phyloP scores from a whole-genome alignment of 2,329 filamentous ascomycete species.

The Botryotinia narcissicola region DNA sequence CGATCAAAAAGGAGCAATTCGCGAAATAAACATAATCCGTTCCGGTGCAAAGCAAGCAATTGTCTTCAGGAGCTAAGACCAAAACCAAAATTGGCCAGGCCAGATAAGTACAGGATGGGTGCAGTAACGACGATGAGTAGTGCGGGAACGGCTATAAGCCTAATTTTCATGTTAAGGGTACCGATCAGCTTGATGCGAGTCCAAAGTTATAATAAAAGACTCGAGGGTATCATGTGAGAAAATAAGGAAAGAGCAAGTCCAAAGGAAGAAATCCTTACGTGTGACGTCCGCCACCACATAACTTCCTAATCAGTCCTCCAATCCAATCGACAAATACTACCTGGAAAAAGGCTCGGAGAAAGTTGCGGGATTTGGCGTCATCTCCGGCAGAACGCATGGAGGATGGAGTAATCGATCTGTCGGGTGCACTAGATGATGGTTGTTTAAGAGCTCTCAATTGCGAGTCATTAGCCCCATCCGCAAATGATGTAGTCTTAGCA shows the following conservation, averaged over 20 bases:
- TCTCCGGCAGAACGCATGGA: conserved; percentile 33
- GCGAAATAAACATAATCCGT: conserved; percentile 58
- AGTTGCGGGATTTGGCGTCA: conserved; percentile 31
- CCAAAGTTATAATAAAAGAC: conserved; percentile 2
- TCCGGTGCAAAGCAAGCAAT: conserved; percentile 50
- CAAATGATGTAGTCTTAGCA: conserved; percentile 29
- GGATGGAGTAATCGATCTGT: conserved; percentile 34
- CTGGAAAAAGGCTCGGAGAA: conserved; percentile 38
- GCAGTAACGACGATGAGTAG: conserved; percentile 30
- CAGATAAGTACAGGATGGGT: conserved; percentile 31
- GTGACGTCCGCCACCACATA: conserved; percentile 35
- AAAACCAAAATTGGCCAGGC: conserved; percentile 15
- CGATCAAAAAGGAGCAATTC: background rate
- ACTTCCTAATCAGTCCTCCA: conserved; percentile 35
- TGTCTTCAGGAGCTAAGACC: conserved; percentile 30
- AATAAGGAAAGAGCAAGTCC: conserved; percentile 14
- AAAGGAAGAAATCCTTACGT: conserved; percentile 31
- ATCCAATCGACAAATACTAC: conserved; percentile 41
- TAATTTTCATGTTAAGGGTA: conserved; percentile 24
- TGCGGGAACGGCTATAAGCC: conserved; percentile 32
- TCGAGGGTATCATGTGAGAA: conserved; percentile 14
- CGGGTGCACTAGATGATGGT: conserved; percentile 22
- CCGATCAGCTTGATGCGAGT: conserved; percentile 17
- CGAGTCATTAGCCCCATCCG: conserved; percentile 25
- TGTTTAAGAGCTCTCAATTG: conserved; percentile 31